Conservation (phyloP, 2,329 filamentous ascomycete genomes). For the Apiospora sp. region DNA sequence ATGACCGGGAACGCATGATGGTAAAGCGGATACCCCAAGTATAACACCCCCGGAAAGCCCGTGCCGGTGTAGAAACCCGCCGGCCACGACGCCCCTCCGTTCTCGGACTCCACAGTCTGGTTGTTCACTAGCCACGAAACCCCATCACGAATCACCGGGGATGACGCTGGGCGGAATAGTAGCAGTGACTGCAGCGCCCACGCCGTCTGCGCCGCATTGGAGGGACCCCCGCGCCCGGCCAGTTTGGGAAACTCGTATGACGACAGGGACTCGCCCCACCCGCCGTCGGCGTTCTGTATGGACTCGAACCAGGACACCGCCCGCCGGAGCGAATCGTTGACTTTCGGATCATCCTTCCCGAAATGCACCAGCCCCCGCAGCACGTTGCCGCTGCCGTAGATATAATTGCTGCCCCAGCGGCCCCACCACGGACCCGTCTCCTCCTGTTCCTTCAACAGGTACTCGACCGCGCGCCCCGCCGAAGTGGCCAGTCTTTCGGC, state of each 20-base stretch:
- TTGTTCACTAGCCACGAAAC: background rate
- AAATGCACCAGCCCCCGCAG: background rate
- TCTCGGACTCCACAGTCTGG: background rate
- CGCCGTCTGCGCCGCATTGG: background rate
- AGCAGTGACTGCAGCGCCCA: conserved; percentile 14
- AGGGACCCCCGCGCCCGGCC: background rate
- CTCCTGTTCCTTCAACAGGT: conserved; percentile 1
- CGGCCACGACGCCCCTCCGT: background rate
- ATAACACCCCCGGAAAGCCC: background rate
- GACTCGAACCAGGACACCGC: background rate
- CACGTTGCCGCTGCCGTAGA: conserved; percentile 1
- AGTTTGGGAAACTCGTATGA: background rate
- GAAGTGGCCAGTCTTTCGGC: background rate
- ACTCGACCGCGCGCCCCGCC: background rate
- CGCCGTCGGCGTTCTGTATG: conserved; percentile 4
- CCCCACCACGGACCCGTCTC: conserved; percentile 2
- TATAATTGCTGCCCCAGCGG: conserved; percentile 3
- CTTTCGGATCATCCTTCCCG: background rate
- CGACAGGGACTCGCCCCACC: conserved; percentile 14
- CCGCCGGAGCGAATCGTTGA: background rate
- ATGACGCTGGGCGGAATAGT: background rate
- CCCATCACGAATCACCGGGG: background rate
- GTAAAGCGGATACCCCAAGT: background rate
- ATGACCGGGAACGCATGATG: conserved; percentile 1
- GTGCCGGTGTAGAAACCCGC: background rate